Conservation (phyloP, 805 yeast species). For the Sugiyamaella smithiae region DNA sequence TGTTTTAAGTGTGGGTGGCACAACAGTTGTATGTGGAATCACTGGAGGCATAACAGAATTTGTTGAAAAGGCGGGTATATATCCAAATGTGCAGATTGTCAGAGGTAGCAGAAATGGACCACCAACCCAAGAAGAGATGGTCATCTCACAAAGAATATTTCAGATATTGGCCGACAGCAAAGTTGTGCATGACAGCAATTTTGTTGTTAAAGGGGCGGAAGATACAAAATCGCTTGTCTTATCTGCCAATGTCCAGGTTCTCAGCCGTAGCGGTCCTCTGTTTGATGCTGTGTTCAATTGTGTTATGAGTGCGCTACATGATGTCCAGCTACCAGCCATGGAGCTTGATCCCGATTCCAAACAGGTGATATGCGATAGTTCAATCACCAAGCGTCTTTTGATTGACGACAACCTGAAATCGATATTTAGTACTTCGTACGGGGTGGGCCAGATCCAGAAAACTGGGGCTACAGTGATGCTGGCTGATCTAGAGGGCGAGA, state of each 20-base stretch:
- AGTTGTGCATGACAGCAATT: constrained; percentile 37
- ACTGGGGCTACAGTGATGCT: constrained; percentile 44
- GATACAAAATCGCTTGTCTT: constrained; percentile 46
- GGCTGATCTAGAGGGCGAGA: constrained; percentile 80
- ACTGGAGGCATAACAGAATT: constrained; percentile 23
- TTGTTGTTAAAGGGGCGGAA: constrained; percentile 8
- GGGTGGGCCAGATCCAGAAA: constrained; percentile 51
- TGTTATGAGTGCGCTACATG: constrained; percentile 57
- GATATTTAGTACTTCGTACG: constrained; percentile 38
- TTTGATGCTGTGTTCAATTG: constrained; percentile 75
- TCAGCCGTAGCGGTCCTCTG: constrained; percentile 78
- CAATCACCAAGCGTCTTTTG: constrained; percentile 38
- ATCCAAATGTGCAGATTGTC: constrained; percentile 27
- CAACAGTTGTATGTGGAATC: constrained; percentile 58
- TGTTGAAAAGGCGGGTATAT: constrained; percentile 20
- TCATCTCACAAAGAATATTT: constrained; percentile 49
- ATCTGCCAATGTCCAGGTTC: constrained; percentile 70
- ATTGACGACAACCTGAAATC: constrained; percentile 31
- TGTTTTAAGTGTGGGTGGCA: constrained; percentile 65
- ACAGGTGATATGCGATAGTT: constrained; percentile 56
- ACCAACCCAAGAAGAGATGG: constrained; percentile 30
- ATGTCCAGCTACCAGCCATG: constrained; percentile 62
- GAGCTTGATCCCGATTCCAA: constrained; percentile 54
- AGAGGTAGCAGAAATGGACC: constrained; percentile 36
- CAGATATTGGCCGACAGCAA: constrained; percentile 57